These are phyloP conservation scores for Leucocoprinus birnbaumii DNA, from an alignment of 768 basidiomycete genomes.

Conservation along the genomic window DNA sequence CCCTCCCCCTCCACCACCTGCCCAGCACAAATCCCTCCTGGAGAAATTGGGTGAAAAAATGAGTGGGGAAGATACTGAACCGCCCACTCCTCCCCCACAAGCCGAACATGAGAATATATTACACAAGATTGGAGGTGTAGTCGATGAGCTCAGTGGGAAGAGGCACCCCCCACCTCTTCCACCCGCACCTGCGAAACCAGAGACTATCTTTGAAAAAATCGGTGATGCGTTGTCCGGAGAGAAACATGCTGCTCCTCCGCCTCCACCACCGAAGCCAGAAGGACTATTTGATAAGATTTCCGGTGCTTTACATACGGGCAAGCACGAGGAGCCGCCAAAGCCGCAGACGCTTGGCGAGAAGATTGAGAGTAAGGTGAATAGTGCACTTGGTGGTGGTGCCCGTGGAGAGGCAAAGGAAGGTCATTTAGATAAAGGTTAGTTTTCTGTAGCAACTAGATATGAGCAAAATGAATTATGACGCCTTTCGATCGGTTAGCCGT, in stretches of 20 bases:
- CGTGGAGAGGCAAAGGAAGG: constrained; percentile 22
- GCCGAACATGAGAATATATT: constrained; percentile 9
- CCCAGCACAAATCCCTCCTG: constrained; percentile 3
- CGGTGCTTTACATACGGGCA: constrained; percentile 7
- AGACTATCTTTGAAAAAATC: constrained; percentile 15
- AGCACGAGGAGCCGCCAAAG: constrained; percentile 14
- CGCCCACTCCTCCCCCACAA: background rate
- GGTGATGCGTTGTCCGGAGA: constrained; percentile 8
- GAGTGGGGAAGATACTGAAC: background rate
- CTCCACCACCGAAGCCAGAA: constrained; percentile 12
- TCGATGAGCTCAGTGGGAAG: background rate
- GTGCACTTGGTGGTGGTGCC: constrained; percentile 22
- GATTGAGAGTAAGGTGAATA: constrained; percentile 17
- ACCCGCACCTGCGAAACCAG: constrained; percentile 4
- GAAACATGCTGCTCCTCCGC: constrained; percentile 13
- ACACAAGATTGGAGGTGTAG: constrained; percentile 12
- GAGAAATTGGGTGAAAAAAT: background rate
- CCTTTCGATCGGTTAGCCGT: constrained; percentile 29
- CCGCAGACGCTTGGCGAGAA: constrained; percentile 13
- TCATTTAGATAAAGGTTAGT: constrained; percentile 30
- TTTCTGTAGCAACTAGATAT: no score
- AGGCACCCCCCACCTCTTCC: constrained; percentile 10
- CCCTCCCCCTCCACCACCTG: constrained; percentile 1
- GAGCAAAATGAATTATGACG: no score
- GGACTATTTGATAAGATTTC: constrained; percentile 13